Base-by-base conservation (phyloP, 2,329 filamentous ascomycete genomes). In the Aspergillus flavus region DNA sequence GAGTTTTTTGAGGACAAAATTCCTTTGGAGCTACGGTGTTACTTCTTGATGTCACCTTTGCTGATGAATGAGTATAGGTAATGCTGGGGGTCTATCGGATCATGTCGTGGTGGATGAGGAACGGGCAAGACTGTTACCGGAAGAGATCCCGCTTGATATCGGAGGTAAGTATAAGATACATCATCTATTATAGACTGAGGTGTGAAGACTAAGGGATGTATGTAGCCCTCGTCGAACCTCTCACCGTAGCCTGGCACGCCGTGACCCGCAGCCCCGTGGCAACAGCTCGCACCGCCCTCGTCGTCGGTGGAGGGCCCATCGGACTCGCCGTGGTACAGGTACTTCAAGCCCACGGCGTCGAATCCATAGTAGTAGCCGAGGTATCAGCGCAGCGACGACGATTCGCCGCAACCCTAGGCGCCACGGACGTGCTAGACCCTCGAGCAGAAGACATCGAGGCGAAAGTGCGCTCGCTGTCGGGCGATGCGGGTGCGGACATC, bases 211-310 rank as follows among this genome's bases (percentile, higher is more conserved):
- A 41, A 41, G 16, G 39, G 39, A n/a, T 41, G 39, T 4, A 48
- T 30, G 28, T 68, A 70, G 87, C 87, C 0, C 79, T 90, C 9
- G 84, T 89, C 12, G 87, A 90, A 68, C 88, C 88, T 0, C 76
- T 90, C 9, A 79, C 85, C 0, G 86, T 90, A 0, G 87, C 85
- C 32, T 89, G 87, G 87, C 87, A 90, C 68, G 87, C 86, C 0
- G 82, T 87, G 14, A 80, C 80, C 9, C 81, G 83, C 36, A 80
- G 79, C 2, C 80, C 82, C 0, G 68, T 86, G 32, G 77, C 78
- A 10, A 61, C 67, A 7, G 81, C 80, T 1, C 79, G 83, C 12
- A 80, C 80, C 0, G 83, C 82, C 6, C 71, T 89, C 32, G 81
- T 90, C 5, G 76, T 88, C 2, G 87, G 87, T 10, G 86, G 84